phyloP scores from a whole-genome alignment of 768 basidiomycete genomes.

The Mycena vitilis region DNA sequence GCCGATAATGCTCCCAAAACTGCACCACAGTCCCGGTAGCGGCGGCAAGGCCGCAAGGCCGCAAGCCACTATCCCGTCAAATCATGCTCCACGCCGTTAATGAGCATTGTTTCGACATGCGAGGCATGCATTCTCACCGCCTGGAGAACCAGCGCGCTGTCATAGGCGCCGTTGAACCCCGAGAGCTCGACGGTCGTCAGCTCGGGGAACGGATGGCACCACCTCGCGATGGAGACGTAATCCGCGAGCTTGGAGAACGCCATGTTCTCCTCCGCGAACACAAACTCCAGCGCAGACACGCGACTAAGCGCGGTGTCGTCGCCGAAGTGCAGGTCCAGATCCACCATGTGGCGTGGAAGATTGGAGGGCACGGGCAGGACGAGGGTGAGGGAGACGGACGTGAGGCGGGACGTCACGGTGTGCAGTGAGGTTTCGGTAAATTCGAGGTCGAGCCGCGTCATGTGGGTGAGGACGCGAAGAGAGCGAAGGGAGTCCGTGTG shows the following conservation, averaged over 20 bases:
- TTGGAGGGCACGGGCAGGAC: slow-evolving; percentile 24
- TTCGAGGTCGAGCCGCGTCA: slow-evolving; percentile 27
- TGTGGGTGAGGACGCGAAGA: slow-evolving; percentile 26
- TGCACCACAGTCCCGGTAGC: no score
- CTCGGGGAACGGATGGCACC: slow-evolving; percentile 27
- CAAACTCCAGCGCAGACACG: slow-evolving; percentile 29
- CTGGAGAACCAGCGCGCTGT: not conserved
- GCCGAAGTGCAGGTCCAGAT: slow-evolving; percentile 12
- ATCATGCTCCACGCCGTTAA: slow-evolving; percentile 14
- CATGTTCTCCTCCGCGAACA: slow-evolving; percentile 17
- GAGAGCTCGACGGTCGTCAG: slow-evolving; percentile 24
- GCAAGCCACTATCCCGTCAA: not conserved
- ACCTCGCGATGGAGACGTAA: slow-evolving; percentile 23
- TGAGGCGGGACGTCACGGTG: slow-evolving; percentile 24
- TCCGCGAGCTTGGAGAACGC: slow-evolving; percentile 2
- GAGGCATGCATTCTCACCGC: slow-evolving; percentile 6
- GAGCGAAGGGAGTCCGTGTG: slow-evolving; percentile 3
- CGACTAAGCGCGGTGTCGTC: slow-evolving; percentile 23
- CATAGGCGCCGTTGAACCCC: slow-evolving; percentile 5
- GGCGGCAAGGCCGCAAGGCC: not conserved
- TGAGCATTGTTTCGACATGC: slow-evolving; percentile 6
- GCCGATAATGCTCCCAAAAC: no score
- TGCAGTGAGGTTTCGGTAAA: slow-evolving; percentile 25
- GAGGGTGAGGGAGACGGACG: slow-evolving; percentile 15
- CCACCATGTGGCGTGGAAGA: not conserved